phyloP scores from a whole-genome alignment of 177 flowering plant species.

The Vitis hybrid region DNA sequence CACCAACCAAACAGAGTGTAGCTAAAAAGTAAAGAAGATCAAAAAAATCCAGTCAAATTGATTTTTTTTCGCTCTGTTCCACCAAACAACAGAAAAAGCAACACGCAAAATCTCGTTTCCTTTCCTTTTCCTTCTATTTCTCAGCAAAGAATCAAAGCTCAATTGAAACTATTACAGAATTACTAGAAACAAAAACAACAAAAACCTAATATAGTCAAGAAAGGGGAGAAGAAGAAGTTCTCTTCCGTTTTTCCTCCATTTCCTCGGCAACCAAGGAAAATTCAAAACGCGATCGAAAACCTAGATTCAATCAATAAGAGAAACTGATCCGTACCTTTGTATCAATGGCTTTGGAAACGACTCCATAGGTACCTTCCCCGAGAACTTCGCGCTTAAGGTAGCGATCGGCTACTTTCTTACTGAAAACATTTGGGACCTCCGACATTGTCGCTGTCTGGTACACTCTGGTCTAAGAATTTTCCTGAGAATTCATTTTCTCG shows the following conservation, averaged over 20 bases:
- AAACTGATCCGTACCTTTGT: constrained; percentile 50
- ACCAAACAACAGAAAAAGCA: too few relatives aligned
- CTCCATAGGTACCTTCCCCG: constrained; percentile 96
- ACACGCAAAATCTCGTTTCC: too few relatives aligned
- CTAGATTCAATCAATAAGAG: neutral
- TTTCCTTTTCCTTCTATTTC: too few relatives aligned
- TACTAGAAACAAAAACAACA: neutral
- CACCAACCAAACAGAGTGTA: neutral
- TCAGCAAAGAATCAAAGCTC: too few relatives aligned
- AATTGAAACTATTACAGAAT: neutral
- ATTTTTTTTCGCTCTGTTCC: too few relatives aligned
- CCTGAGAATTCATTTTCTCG: too few relatives aligned
- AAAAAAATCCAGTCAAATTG: too few relatives aligned
- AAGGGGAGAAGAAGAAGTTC: too few relatives aligned
- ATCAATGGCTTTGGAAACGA: constrained; percentile 92
- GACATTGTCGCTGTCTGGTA: too few relatives aligned
- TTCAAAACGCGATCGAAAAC: constrained; percentile 10
- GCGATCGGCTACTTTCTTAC: constrained; percentile 74
- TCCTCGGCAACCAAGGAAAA: neutral
- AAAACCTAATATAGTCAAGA: neutral
- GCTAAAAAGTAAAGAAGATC: neutral
- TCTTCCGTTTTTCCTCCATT: neutral
- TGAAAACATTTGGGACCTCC: too few relatives aligned
- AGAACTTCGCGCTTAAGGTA: constrained; percentile 86
- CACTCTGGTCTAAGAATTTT: too few relatives aligned